These are phyloP conservation scores for sorghum (Sorghum bicolor) DNA, from an alignment of 176 grass and related monocot species.

Conservation along the genomic window Sorghum_bicolor_NCBIv3 NC_012873.2:1380501-1381000, in stretches of 20 bases:
- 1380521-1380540: no score
- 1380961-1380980: no score
- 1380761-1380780: background rate
- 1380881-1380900: no score
- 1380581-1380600: background rate
- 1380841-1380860: no score
- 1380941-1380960: no score
- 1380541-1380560: background rate
- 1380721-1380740: background rate
- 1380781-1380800: background rate
- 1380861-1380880: no score
- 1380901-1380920: no score
- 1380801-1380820: no score
- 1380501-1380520: background rate
- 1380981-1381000: no score
- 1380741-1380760: background rate
- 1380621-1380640: background rate
- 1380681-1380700: background rate
- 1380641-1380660: background rate
- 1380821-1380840: no score
- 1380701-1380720: background rate
- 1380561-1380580: background rate
- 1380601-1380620: background rate
- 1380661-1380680: background rate
- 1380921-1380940: no score